These are phyloP conservation scores for Candida morakotiae DNA, from an alignment of 805 yeast genomes.

Conservation along the genomic window DNA sequence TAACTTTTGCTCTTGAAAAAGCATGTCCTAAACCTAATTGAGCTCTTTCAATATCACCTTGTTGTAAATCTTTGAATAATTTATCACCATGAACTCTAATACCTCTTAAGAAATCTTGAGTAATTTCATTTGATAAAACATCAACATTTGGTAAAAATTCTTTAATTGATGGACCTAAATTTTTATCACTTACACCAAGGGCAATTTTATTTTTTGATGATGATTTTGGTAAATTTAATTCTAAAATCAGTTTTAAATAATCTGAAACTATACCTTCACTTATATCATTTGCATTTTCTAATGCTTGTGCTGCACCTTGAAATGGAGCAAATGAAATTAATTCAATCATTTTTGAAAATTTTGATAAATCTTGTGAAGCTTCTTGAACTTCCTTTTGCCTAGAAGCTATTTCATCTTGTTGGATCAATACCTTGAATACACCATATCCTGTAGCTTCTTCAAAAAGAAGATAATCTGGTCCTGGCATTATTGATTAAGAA, in stretches of 20 bases:
- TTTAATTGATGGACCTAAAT: constrained; percentile 94
- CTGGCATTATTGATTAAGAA: constrained; percentile 45
- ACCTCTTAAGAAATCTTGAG: constrained; percentile 93
- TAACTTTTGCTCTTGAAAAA: constrained; percentile 97
- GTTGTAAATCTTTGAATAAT: constrained; percentile 84
- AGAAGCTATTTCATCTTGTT: constrained; percentile 91
- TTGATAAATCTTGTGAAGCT: constrained; percentile 78
- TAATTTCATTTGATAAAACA: constrained; percentile 85
- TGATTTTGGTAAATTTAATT: constrained; percentile 83
- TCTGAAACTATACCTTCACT: constrained; percentile 96
- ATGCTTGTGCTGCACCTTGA: constrained; percentile 99
- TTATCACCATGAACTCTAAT: constrained; percentile 87
- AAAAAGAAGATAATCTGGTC: constrained; percentile 84
- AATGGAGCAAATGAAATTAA: constrained; percentile 95
- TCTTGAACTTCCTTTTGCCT: constrained; percentile 92
- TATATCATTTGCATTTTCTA: constrained; percentile 96
- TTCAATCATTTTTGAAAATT: constrained; percentile 89
- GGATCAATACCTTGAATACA: constrained; percentile 86
- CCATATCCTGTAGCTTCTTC: constrained; percentile 99
- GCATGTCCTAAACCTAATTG: constrained; percentile 99
- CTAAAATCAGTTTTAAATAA: constrained; percentile 82
- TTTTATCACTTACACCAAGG: constrained; percentile 90
- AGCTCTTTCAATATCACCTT: constrained; percentile 95
- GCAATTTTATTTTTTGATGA: constrained; percentile 62
- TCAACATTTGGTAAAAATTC: constrained; percentile 86